Evolutionary conservation across 2,329 filamentous ascomycete species (phyloP).

Genomic region (Penicillium sp.): DNA sequence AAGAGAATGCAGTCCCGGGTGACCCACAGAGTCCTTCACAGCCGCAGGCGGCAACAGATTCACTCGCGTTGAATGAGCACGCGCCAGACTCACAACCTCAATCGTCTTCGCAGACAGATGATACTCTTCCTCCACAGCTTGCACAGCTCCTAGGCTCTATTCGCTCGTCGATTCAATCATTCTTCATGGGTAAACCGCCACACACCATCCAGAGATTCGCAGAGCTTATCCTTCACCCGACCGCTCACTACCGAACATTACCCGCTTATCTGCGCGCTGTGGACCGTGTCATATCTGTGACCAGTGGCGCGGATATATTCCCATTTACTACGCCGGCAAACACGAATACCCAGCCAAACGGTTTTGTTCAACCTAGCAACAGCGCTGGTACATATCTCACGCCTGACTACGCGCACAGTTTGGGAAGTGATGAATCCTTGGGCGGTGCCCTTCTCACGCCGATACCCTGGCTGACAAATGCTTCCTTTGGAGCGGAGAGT

Average conservation of each 20-base stretch:
- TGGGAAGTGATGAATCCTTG: conserved; percentile 85
- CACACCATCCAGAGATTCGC: conserved; percentile 92
- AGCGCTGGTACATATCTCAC: conserved; percentile 39
- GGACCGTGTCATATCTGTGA: conserved; percentile 88
- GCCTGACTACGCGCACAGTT: conserved; percentile 39
- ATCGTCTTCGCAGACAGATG: conserved; percentile 51
- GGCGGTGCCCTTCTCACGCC: conserved; percentile 91
- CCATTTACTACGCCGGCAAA: conserved; percentile 63
- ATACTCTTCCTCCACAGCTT: conserved; percentile 66
- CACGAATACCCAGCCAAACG: conserved; percentile 55
- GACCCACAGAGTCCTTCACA: conserved; percentile 42
- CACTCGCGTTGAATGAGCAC: conserved; percentile 44
- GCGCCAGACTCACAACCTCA: conserved; percentile 47
- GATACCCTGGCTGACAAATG: conserved; percentile 78
- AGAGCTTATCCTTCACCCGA: conserved; percentile 80
- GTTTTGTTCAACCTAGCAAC: conserved; percentile 45
- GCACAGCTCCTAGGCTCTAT: conserved; percentile 66
- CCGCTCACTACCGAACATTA: conserved; percentile 77
- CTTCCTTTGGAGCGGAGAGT: conserved; percentile 33
- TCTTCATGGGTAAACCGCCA: conserved; percentile 77
- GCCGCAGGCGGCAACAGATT: conserved; percentile 38
- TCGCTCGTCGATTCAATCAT: conserved; percentile 61
- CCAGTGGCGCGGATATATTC: conserved; percentile 78
- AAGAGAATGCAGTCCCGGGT: conserved; percentile 40
- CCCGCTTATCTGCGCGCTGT: conserved; percentile 87